Base-by-base conservation (phyloP, 441 rosid genomes). In the Lepidium campestre region DNA sequence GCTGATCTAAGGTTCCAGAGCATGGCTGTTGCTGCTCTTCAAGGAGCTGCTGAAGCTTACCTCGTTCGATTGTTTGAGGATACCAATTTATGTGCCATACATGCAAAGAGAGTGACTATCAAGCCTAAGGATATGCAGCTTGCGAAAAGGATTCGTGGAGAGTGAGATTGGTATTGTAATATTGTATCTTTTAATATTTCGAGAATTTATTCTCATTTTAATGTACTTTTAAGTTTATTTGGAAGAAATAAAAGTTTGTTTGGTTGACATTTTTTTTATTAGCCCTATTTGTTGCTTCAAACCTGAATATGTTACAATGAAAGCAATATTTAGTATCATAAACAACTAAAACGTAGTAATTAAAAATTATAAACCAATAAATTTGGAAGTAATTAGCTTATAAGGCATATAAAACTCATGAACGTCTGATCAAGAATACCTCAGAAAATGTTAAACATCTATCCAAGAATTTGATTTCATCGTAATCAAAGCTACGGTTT, bases 91-190 rank as follows among this genome's bases (percentile, higher is more conserved):
- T 82, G 81, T 31, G 80, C 84, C 5, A 71, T 82, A 34, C 87
- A 83, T 29, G 87, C 85, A 36, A 82, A 82, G 77, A 77, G 84
- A 47, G 82, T 80, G 6, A 78, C 86, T 1, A 78, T 82, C 32
- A 78, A 78, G 82, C 74, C 80, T 5, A 76, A 80, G 37, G 82
- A 82, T 27, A 69, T 82, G 1, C 81, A 78, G 70, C 81, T 82
- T 1, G 84, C 81, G 7, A 70, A 80, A 29, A 78, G 86, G 65
- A 75, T 82, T 25, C 71, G 84, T 5, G 84, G 84, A 11, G 78
- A 76, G 67, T 66, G 77, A 27, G 76, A 76, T 47, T 82, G 52
- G 19, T 1, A 7, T 5, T 8, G 47, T 57, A 10, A 23, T 29
- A 42, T 32, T 54, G 27, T 34, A 12, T 62, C n/a, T n/a, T n/a